These are phyloP conservation scores for Truncatella angustata DNA, from an alignment of 2,329 filamentous ascomycete genomes.

Conservation along the genomic window DNA sequence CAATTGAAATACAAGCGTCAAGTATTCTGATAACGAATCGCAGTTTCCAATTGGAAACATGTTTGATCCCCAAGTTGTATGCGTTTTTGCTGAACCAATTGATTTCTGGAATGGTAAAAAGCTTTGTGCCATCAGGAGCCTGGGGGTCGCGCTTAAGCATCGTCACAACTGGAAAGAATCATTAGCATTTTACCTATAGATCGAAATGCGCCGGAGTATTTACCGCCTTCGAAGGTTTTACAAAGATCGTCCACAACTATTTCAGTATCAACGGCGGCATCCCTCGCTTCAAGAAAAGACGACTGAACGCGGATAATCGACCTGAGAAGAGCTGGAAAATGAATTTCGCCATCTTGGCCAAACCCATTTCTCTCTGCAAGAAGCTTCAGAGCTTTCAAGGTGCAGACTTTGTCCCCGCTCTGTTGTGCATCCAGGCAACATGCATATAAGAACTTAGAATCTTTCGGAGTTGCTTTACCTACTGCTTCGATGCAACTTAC, in stretches of 20 bases:
- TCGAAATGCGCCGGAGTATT: conserved; percentile 11
- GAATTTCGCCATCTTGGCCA: conserved; percentile 43
- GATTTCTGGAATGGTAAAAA: conserved; percentile 65
- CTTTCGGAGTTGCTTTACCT: conserved; percentile 47
- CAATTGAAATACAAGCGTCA: conserved; percentile 49
- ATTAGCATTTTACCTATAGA: conserved; percentile 17
- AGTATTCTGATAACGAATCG: conserved; percentile 56
- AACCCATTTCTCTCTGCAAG: conserved; percentile 57
- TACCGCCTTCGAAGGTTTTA: conserved; percentile 45
- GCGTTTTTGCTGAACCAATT: conserved; percentile 83
- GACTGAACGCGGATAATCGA: conserved; percentile 54
- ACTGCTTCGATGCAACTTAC: conserved; percentile 62
- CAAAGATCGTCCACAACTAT: conserved; percentile 50
- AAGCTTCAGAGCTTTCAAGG: conserved; percentile 56
- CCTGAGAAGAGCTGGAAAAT: conserved; percentile 64
- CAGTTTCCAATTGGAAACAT: conserved; percentile 54
- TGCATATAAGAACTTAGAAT: conserved; percentile 69
- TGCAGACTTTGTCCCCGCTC: conserved; percentile 58
- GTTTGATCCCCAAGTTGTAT: conserved; percentile 73
- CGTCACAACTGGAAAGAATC: conserved; percentile 39
- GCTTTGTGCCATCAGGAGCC: conserved; percentile 38
- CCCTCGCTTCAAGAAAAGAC: conserved; percentile 36
- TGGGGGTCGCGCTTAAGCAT: conserved; percentile 37
- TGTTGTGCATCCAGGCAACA: conserved; percentile 77
- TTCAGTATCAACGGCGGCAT: conserved; percentile 15